Conservation (phyloP, 371 early-diverging fungal species). For the Scutellospora calospora region DNA sequence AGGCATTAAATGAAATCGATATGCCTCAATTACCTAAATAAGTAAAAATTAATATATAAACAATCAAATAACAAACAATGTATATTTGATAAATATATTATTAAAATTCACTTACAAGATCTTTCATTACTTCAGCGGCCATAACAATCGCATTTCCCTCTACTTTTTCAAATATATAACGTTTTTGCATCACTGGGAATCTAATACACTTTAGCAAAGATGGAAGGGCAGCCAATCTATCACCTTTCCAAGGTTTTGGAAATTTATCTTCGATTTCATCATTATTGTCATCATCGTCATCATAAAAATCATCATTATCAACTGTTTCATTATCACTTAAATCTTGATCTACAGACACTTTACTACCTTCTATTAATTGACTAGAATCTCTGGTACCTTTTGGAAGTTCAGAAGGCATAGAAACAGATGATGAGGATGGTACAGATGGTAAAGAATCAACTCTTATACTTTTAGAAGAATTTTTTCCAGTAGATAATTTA, state of each 20-base stretch:
- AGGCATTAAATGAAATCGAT: conserved; percentile 56
- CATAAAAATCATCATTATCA: conserved; percentile 41
- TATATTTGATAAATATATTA: not conserved
- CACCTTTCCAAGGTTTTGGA: conserved; percentile 39
- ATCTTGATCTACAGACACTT: not conserved
- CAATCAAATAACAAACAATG: not conserved
- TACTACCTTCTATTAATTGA: not conserved
- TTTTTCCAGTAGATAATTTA: not conserved
- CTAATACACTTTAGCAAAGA: conserved; percentile 59
- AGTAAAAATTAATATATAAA: conserved; percentile 1
- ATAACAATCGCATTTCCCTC: conserved; percentile 60
- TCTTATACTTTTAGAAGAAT: not conserved
- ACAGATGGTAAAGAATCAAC: not conserved
- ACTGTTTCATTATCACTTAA: not conserved
- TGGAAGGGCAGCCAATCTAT: conserved; percentile 48
- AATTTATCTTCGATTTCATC: conserved; percentile 32
- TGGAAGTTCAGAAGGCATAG: conserved; percentile 41
- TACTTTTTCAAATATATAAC: conserved; percentile 59
- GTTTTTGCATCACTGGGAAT: conserved; percentile 64
- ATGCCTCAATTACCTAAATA: conserved; percentile 62
- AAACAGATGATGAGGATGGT: conserved; percentile 6
- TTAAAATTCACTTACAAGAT: conserved; percentile 51
- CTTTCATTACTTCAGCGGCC: conserved; percentile 61
- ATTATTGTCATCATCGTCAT: conserved; percentile 36
- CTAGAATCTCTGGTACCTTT: conserved; percentile 47